Evolutionary conservation across 352 stramenopile genomes (phyloP).

Genomic region (Pythium sukuiense): DNA sequence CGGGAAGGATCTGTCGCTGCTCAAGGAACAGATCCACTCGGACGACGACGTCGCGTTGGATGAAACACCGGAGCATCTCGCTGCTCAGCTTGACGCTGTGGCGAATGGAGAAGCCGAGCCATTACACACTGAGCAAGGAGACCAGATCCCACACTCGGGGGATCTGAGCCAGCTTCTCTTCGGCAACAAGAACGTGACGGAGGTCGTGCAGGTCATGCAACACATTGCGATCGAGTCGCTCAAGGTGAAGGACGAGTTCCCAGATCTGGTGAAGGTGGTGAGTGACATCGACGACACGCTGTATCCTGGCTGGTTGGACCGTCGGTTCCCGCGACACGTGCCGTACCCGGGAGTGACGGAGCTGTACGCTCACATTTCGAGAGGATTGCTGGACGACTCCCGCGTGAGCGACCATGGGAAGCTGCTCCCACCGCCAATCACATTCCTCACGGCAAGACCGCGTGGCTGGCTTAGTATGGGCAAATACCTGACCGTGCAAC

Average conservation of each 20-base stretch:
- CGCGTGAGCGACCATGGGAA: neutral
- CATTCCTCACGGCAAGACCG: constrained; percentile 78
- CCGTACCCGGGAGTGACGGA: constrained; percentile 79
- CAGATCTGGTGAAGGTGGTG: constrained; percentile 80
- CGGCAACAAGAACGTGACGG: constrained; percentile 73
- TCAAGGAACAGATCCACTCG: constrained; percentile 81
- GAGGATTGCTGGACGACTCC: constrained; percentile 40
- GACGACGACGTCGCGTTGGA: constrained; percentile 57
- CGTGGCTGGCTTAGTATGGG: constrained; percentile 80
- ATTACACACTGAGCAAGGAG: constrained; percentile 5
- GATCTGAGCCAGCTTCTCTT: constrained; percentile 81
- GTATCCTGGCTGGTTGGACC: constrained; percentile 76
- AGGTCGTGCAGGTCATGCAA: constrained; percentile 82
- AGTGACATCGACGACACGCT: constrained; percentile 88
- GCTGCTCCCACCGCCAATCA: constrained; percentile 51
- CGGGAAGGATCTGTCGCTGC: constrained; percentile 62
- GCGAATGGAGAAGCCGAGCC: constrained; percentile 14
- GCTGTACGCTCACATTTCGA: constrained; percentile 64
- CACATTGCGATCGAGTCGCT: constrained; percentile 79
- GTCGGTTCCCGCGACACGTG: constrained; percentile 71
- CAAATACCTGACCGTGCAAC: constrained; percentile 76
- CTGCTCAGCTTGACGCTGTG: constrained; percentile 2
- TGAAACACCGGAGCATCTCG: constrained; percentile 20
- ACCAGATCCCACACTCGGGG: constrained; percentile 60
- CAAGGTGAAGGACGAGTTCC: constrained; percentile 57